Evolutionary conservation across 768 basidiomycete species (phyloP).

Genomic region (Paxillus ammoniavirescens): DNA sequence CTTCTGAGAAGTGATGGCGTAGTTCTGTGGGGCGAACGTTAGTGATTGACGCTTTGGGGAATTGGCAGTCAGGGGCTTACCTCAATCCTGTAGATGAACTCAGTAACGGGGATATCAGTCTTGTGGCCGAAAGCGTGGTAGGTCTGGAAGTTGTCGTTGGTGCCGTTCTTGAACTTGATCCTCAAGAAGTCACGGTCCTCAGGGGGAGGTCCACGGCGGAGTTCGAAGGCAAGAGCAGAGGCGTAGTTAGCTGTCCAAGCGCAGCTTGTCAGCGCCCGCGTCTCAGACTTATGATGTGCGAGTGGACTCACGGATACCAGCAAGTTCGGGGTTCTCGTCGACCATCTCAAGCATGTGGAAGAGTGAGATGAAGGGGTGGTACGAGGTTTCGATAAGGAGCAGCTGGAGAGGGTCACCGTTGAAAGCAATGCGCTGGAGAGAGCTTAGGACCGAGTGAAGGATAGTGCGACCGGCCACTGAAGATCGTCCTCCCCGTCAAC

Average conservation of each 20-base stretch:
- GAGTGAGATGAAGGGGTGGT: slow-evolving; percentile 89
- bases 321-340: slow-evolving; percentile 55
- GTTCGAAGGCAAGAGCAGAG: slow-evolving; percentile 75
- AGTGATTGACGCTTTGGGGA: neutral
- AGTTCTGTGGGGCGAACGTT: slow-evolving; percentile 32
- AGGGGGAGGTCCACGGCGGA: slow-evolving; percentile 71
- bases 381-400: slow-evolving; percentile 75
- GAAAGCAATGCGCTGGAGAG: slow-evolving; percentile 77
- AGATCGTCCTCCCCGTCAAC: slow-evolving; percentile 8
- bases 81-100: slow-evolving; percentile 82
- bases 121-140: slow-evolving; percentile 74
- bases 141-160: slow-evolving; percentile 57
- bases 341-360: slow-evolving; percentile 73
- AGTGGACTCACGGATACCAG: slow-evolving; percentile 58
- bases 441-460: slow-evolving; percentile 64
- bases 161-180: slow-evolving; percentile 85
- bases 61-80: slow-evolving; percentile 35
- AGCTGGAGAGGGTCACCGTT: slow-evolving; percentile 79
- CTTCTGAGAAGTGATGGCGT: slow-evolving; percentile 42
- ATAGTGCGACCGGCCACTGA: slow-evolving; percentile 82
- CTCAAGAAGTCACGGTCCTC: slow-evolving; percentile 80
- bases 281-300: neutral
- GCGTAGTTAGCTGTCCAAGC: slow-evolving; percentile 61
- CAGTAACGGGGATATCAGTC: slow-evolving; percentile 76
- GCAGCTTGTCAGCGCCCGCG: slow-evolving; percentile 10